phyloP scores from a whole-genome alignment of 1,284 basidiomycete species.

The Trametes polyzona region DNA sequence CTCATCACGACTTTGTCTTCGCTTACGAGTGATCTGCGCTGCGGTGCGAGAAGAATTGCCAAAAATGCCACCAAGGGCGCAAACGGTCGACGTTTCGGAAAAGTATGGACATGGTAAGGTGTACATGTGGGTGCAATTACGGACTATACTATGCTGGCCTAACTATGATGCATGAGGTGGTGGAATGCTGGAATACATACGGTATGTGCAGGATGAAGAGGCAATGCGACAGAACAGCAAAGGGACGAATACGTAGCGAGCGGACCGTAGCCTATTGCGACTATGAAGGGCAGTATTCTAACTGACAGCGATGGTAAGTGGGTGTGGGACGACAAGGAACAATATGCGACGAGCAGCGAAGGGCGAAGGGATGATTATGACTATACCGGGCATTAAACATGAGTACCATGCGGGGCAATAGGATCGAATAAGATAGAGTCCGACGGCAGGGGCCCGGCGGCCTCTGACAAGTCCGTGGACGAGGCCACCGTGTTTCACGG shows the following conservation, averaged over 20 bases:
- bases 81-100: constrained; percentile 25
- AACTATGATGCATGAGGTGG: constrained; percentile 27
- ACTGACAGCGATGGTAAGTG: constrained; percentile 23
- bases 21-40: constrained; percentile 5
- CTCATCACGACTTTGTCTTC: background rate
- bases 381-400: constrained; percentile 29
- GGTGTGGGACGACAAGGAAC: constrained; percentile 20
- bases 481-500: constrained; percentile 19
- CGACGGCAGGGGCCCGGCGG: constrained; percentile 17
- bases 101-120: constrained; percentile 22
- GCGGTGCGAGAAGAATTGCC: background rate
- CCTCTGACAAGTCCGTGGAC: constrained; percentile 23
- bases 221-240: constrained; percentile 25
- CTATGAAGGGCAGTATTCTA: constrained; percentile 27
- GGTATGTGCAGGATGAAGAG: constrained; percentile 27
- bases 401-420: constrained; percentile 29
- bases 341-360: constrained; percentile 21
- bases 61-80: constrained; percentile 17
- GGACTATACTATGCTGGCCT: constrained; percentile 26
- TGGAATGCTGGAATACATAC: constrained; percentile 27
- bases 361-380: constrained; percentile 24
- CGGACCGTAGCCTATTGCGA: constrained; percentile 29
- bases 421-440: constrained; percentile 33
- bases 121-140: constrained; percentile 24
- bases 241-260: constrained; percentile 22